These are phyloP conservation scores for Talaromyces thailandensis DNA, from an alignment of 495 filamentous ascomycete genomes.

Conservation along the genomic window DNA sequence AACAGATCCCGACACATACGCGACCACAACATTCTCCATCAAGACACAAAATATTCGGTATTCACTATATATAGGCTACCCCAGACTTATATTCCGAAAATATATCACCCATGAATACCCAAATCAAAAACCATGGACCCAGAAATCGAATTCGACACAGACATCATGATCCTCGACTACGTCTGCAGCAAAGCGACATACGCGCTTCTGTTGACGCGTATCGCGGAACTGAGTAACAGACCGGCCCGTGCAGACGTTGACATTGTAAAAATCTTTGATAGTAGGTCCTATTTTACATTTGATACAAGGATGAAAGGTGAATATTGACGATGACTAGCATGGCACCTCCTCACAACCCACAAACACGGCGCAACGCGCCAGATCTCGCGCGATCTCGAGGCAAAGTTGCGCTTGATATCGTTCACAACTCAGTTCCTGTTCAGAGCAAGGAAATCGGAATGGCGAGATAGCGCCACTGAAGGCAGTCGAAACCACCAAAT, in stretches of 20 bases:
- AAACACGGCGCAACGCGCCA: constrained; percentile 1
- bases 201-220: constrained; percentile 14
- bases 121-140: constrained; percentile 3
- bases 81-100: neutral
- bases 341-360: neutral
- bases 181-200: constrained; percentile 34
- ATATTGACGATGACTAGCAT: neutral
- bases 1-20: neutral
- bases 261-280: neutral
- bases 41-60: neutral
- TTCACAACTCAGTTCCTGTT: constrained; percentile 10
- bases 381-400: constrained; percentile 16
- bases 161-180: constrained; percentile 48
- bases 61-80: neutral
- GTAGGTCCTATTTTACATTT: no score
- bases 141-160: constrained; percentile 29
- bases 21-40: neutral
- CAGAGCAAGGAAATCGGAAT: neutral
- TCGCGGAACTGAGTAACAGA: neutral
- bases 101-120: neutral
- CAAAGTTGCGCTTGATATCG: constrained; percentile 19
- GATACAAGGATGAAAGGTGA: neutral
- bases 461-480: neutral
- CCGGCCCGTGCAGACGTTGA: neutral
- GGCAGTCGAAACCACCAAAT: neutral